These are phyloP conservation scores for Juglanconis juglandina DNA, from an alignment of 2,329 filamentous ascomycete genomes.

Conservation along the genomic window DNA sequence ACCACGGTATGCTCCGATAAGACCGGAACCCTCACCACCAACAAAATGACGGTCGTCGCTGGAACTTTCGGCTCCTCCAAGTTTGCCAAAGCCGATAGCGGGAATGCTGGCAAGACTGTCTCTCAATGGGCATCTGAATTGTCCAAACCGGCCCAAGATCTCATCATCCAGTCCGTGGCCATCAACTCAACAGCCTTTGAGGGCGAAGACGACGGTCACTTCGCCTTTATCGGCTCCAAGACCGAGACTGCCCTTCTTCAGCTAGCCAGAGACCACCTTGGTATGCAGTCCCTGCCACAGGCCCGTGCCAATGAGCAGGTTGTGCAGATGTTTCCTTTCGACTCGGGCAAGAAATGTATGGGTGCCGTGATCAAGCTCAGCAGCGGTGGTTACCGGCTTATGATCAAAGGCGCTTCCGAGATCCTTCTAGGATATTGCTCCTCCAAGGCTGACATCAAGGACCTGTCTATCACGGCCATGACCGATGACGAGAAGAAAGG, in stretches of 20 bases:
- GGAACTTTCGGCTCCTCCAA: slow-evolving; percentile 54
- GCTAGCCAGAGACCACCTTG: slow-evolving; percentile 48
- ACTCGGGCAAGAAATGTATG: slow-evolving; percentile 55
- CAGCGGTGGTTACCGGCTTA: slow-evolving; percentile 41
- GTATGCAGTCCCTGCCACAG: slow-evolving; percentile 44
- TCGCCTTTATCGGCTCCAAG: slow-evolving; percentile 52
- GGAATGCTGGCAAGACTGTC: slow-evolving; percentile 8
- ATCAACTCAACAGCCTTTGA: slow-evolving; percentile 60
- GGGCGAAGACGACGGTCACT: slow-evolving; percentile 41
- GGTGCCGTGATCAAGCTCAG: slow-evolving; percentile 49
- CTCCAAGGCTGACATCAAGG: slow-evolving; percentile 52
- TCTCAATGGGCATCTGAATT: slow-evolving; percentile 30
- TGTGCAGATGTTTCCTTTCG: slow-evolving; percentile 51
- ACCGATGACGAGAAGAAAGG: slow-evolving; percentile 29
- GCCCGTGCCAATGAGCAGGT: slow-evolving; percentile 44
- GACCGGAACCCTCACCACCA: slow-evolving; percentile 71
- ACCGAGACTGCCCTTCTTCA: slow-evolving; percentile 54
- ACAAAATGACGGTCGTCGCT: slow-evolving; percentile 73
- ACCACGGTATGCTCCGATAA: slow-evolving; percentile 65
- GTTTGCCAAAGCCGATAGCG: slow-evolving; percentile 8
- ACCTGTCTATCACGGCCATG: slow-evolving; percentile 22
- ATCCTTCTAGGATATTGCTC: slow-evolving; percentile 47
- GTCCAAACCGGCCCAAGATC: slow-evolving; percentile 27
- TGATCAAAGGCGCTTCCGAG: slow-evolving; percentile 56
- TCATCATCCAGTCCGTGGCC: slow-evolving; percentile 41